Conservation (phyloP, 2,329 filamentous ascomycete genomes). For the Pseudogymnoascus sp. region DNA sequence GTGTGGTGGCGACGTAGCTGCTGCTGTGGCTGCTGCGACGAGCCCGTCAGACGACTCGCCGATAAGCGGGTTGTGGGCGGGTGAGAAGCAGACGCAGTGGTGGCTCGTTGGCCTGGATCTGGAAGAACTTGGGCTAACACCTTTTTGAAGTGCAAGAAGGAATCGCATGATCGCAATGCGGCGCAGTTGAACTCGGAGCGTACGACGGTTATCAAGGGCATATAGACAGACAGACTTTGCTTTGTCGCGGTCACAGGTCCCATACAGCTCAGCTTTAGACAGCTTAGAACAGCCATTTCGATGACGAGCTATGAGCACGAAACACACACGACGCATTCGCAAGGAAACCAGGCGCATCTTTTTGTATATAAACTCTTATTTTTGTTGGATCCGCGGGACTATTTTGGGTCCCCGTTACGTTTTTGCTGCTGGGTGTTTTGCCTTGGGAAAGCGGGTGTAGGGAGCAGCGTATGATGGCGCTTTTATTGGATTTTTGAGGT, state of each 20-base stretch:
- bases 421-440: not conserved
- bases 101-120: constrained; percentile 36
- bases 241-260: too few relatives aligned
- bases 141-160: constrained; percentile 72
- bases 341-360: not conserved
- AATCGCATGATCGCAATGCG: constrained; percentile 88
- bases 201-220: constrained; percentile 87
- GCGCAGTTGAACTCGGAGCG: constrained; percentile 87
- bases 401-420: not conserved
- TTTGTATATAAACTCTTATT: constrained; percentile 5
- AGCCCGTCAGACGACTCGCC: not conserved
- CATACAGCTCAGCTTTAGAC: not conserved
- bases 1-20: constrained; percentile 1
- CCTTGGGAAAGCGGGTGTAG: constrained; percentile 1
- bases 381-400: not conserved
- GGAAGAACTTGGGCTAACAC: constrained; percentile 22
- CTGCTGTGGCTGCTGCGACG: not conserved
- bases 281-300: too few relatives aligned
- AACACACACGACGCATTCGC: not conserved
- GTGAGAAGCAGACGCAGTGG: constrained; percentile 25
- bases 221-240: too few relatives aligned
- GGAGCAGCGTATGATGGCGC: not conserved
- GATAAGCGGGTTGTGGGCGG: not conserved
- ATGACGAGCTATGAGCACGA: too few relatives aligned
- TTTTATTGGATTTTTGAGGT: not conserved